Percentiles rank a stretch among this genome's conserved stretches.
Conservation (phyloP, 2,329 filamentous ascomycete genomes). For the Dothistroma pini region DNA sequence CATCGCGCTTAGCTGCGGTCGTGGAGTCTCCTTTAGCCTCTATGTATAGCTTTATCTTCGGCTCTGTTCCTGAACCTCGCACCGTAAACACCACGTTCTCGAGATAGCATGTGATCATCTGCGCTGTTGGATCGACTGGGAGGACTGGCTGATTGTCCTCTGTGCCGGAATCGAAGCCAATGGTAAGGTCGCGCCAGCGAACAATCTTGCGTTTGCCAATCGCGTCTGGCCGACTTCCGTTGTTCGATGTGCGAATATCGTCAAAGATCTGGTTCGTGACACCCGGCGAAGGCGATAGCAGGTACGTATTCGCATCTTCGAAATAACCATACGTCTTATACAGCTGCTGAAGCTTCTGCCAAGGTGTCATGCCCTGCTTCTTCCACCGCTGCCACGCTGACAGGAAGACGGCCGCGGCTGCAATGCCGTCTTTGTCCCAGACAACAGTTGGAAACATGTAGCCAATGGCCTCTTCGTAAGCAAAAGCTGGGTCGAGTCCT, state of each 20-base stretch:
- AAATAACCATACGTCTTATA: conserved; percentile 59
- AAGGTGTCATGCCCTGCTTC: conserved; percentile 53
- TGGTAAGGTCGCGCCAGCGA: conserved; percentile 60
- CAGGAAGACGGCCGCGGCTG: conserved; percentile 58
- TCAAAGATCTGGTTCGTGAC: conserved; percentile 54
- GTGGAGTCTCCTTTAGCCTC: conserved; percentile 45
- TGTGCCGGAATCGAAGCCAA: conserved; percentile 57
- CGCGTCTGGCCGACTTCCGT: conserved; percentile 19
- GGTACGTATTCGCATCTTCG: conserved; percentile 62
- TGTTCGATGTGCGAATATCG: conserved; percentile 46
- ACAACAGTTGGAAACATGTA: conserved; percentile 63
- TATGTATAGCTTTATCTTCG: conserved; percentile 62
- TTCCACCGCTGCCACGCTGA: conserved; percentile 52
- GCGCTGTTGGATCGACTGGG: conserved; percentile 54
- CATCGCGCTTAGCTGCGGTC: conserved; percentile 41
- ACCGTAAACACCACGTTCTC: conserved; percentile 58
- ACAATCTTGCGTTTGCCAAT: conserved; percentile 53
- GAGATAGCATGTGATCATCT: conserved; percentile 63
- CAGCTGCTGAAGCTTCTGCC: conserved; percentile 54
- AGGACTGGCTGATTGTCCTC: conserved; percentile 51
- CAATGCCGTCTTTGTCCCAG: conserved; percentile 63
- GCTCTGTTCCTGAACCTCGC: conserved; percentile 61
- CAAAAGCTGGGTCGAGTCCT: conserved; percentile 53
- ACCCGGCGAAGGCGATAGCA: conserved; percentile 54
- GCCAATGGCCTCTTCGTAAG: conserved; percentile 63